phyloP scores from a whole-genome alignment of 306 rosid genomes.

The Cyamopsis tetragonoloba region DNA sequence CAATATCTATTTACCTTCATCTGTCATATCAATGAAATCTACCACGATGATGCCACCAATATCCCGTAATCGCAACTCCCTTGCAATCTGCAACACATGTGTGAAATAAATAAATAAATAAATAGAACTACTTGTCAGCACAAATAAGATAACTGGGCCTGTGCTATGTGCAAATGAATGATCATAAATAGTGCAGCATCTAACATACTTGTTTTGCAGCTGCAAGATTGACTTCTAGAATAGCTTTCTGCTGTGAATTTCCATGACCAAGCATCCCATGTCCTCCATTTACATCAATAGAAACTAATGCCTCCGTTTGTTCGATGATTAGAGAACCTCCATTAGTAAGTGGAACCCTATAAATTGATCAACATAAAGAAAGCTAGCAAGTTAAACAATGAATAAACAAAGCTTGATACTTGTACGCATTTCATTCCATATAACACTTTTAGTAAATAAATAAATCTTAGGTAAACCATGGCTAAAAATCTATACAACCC shows the following conservation, averaged over 20 bases:
- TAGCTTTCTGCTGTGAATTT: conserved; percentile 81
- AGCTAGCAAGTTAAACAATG: background rate
- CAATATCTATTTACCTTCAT: conserved; percentile 65
- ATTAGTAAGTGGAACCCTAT: conserved; percentile 84
- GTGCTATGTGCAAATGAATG: conserved; percentile 15
- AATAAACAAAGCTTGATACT: too few relatives aligned
- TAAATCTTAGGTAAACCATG: too few relatives aligned
- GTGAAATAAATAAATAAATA: too few relatives aligned
- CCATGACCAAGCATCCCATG: conserved; percentile 85
- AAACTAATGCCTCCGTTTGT: conserved; percentile 98
- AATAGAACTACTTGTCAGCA: background rate
- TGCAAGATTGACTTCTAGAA: conserved; percentile 91
- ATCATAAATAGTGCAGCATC: conserved; percentile 21
- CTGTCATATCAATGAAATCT: conserved; percentile 95
- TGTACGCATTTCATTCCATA: too few relatives aligned
- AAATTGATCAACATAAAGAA: conserved; percentile 28
- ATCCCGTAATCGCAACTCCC: conserved; percentile 93
- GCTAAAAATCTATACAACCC: too few relatives aligned
- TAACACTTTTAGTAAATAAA: too few relatives aligned
- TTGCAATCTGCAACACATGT: conserved; percentile 90
- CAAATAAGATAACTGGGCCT: conserved; percentile 6
- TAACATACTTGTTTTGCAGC: conserved; percentile 80
- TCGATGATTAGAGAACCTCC: conserved; percentile 95
- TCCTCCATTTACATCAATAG: conserved; percentile 96
- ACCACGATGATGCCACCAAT: conserved; percentile 98